Evolutionary conservation across 2,329 filamentous ascomycete genomes (phyloP), one percentile per base, ranked within the genome.

Genomic region (Clarireedia sp.): DNA sequence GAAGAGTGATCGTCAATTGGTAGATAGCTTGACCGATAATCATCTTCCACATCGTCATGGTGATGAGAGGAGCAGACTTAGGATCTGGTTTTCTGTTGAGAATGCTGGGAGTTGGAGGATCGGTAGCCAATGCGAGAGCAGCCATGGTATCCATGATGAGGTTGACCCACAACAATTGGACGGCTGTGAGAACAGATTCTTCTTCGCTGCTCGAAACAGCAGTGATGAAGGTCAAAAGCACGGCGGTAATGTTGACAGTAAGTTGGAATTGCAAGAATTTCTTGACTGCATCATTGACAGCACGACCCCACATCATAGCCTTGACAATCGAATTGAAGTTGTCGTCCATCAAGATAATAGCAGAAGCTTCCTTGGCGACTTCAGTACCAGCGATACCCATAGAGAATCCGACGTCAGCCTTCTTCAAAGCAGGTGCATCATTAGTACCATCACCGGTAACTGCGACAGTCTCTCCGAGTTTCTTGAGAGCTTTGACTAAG

Each of bases 1-100:
- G 77, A 62, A 96, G 86, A 0, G 90, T 87, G 21, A 85, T 82
- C 4, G 77, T 76, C 0, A 97, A 81, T 70, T 97, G 91, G 71
- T 94, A 97, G 56, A 96, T 78, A 1, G 90, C 83, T 70, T 97
- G 90, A 2, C 91, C 92, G 45, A 96, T 79, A 59, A 97, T 96
- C 92, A 97, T 97, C 78, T 97, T 97, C 92, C 92, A 95, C 92
- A 97, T 97, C 17, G 87, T 91, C 36, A 86, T 76, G 1, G 90
- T 95, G 64, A 97, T 94, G 5, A 92, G 75, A 1, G 86, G 78
- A 6, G 86, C 85, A 29, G 81, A 85, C 67, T 90, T 90, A 2
- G 83, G 79, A 57, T 89, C 83, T 1, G 89, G 89, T 66, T 87
- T 87, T 38, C 87, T 80, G 59, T 87, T 73, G n/a, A 89, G 74